These are phyloP conservation scores for Salix udensis DNA, from an alignment of 345 rosid species.

Conservation along the genomic window DNA sequence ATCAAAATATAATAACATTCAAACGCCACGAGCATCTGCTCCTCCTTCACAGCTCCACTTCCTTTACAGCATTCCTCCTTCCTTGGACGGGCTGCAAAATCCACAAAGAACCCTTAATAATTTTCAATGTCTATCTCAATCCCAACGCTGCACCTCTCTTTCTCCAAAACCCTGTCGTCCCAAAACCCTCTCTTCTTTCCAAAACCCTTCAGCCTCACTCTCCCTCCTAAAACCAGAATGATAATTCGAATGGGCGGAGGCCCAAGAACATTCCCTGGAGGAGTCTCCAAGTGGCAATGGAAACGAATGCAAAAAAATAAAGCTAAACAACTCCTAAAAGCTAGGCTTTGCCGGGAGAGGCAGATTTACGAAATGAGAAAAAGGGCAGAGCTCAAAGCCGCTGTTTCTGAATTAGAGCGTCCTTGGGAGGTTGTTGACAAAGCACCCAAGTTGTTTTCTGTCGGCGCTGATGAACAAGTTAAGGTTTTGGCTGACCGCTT, in stretches of 20 bases:
- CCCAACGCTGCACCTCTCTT: background rate
- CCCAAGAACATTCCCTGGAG: constrained; percentile 80
- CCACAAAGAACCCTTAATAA: background rate
- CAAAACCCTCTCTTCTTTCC: constrained; percentile 18
- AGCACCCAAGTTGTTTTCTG: constrained; percentile 72
- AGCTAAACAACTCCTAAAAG: constrained; percentile 78
- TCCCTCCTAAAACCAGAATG: constrained; percentile 23
- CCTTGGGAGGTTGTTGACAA: constrained; percentile 79
- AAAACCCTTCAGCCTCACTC: constrained; percentile 32
- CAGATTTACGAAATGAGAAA: constrained; percentile 91
- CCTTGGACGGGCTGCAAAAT: background rate
- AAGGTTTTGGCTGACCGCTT: constrained; percentile 89
- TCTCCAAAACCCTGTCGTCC: constrained; percentile 6
- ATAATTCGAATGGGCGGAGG: constrained; percentile 91
- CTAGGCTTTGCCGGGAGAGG: constrained; percentile 67
- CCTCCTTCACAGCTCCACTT: background rate
- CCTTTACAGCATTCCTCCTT: background rate
- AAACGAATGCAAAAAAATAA: constrained; percentile 89
- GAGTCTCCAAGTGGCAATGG: constrained; percentile 93
- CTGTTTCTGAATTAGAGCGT: constrained; percentile 80
- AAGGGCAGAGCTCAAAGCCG: constrained; percentile 82
- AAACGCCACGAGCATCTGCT: background rate
- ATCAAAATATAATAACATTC: background rate
- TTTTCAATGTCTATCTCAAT: constrained; percentile 20
- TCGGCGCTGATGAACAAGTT: constrained; percentile 70